Percentiles rank a stretch among this genome's conserved stretches.
Evolutionary conservation across 2,329 filamentous ascomycete species (phyloP).

Genomic region (Epichloe gansuensis): DNA sequence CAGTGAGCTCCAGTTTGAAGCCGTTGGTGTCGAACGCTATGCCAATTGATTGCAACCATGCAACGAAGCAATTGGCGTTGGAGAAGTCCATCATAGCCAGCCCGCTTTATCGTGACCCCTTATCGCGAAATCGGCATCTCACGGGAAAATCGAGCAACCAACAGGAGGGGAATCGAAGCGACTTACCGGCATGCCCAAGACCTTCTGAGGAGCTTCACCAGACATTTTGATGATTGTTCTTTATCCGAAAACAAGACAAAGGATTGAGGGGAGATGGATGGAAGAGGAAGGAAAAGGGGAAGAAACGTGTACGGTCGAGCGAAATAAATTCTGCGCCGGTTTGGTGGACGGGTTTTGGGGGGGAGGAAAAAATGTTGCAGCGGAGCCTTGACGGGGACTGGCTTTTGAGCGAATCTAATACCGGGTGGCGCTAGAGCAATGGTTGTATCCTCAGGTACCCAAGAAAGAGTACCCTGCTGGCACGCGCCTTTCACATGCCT

Average conservation of each 20-base stretch:
- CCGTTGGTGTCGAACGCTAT: background rate
- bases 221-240: conserved; percentile 38
- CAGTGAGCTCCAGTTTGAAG: background rate
- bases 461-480: background rate
- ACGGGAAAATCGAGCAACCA: conserved; percentile 6
- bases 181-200: conserved; percentile 58
- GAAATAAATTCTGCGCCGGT: conserved; percentile 34
- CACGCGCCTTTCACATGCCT: background rate
- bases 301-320: conserved; percentile 27
- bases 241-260: conserved; percentile 34
- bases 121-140: conserved; percentile 20
- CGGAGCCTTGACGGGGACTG: conserved; percentile 30
- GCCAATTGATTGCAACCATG: conserved; percentile 1
- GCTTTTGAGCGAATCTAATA: conserved; percentile 40
- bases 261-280: conserved; percentile 49
- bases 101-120: conserved; percentile 4
- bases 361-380: conserved; percentile 39
- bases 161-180: conserved; percentile 1
- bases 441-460: conserved; percentile 8
- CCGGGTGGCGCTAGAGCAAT: conserved; percentile 23
- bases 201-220: conserved; percentile 39
- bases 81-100: background rate
- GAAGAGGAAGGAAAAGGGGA: conserved; percentile 31
- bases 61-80: conserved; percentile 10
- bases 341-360: conserved; percentile 30